Conservation (phyloP, 2,329 filamentous ascomycete genomes). For the Paraphaeosphaeria minitans region DNA sequence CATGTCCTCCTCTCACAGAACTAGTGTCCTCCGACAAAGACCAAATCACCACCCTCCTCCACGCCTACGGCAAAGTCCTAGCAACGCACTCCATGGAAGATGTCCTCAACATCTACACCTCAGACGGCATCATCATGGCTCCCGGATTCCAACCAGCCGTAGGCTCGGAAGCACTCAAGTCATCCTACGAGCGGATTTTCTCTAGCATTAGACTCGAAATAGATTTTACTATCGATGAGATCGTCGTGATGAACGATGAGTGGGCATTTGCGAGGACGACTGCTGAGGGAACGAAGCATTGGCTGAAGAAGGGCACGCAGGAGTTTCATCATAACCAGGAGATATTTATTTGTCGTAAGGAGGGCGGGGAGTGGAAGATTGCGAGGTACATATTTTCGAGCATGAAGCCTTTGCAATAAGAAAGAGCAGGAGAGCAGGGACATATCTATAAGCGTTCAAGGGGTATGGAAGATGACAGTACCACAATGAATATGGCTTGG, state of each 20-base stretch:
- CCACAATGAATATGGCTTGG: no score
- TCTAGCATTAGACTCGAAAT: slow-evolving; percentile 15
- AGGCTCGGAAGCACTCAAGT: slow-evolving; percentile 7
- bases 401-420: slow-evolving; percentile 11
- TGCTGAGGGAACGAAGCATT: slow-evolving; percentile 14
- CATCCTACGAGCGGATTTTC: slow-evolving; percentile 17
- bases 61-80: slow-evolving; percentile 13
- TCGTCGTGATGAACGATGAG: slow-evolving; percentile 10
- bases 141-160: slow-evolving; percentile 6
- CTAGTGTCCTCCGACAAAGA: slow-evolving; percentile 4
- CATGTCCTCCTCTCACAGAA: neutral
- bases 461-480: no score
- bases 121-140: slow-evolving; percentile 13
- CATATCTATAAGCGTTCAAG: no score
- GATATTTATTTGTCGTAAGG: slow-evolving; percentile 12
- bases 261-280: slow-evolving; percentile 19
- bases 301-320: slow-evolving; percentile 15
- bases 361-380: slow-evolving; percentile 13
- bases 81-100: slow-evolving; percentile 12
- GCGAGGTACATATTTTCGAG: slow-evolving; percentile 16
- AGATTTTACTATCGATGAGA: slow-evolving; percentile 15
- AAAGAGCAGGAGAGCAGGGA: no score
- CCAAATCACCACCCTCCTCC: slow-evolving; percentile 12
- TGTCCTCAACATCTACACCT: slow-evolving; percentile 16
- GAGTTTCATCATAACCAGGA: slow-evolving; percentile 15